A percentile compares a stretch with the other conserved stretches of the same genome.
phyloP scores from a whole-genome alignment of 2,329 filamentous ascomycete species.

The Stachybotrys chlorohalonatus region DNA sequence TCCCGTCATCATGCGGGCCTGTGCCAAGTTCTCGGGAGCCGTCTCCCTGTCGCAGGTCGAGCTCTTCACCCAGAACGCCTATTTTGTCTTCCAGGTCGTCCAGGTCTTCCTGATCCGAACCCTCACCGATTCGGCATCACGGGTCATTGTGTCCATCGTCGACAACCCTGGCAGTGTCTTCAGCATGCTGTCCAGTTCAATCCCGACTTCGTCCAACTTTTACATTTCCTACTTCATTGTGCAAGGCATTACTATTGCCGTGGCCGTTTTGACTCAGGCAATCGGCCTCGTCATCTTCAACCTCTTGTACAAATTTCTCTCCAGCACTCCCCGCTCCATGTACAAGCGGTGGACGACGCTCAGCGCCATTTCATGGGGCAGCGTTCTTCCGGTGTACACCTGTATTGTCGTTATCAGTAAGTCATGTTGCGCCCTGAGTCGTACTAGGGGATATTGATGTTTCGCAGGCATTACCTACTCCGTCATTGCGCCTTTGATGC shows the following conservation, averaged over 20 bases:
- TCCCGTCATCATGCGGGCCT: slow-evolving; percentile 54
- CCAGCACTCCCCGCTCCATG: slow-evolving; percentile 70
- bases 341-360: slow-evolving; percentile 65
- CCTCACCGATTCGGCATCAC: slow-evolving; percentile 67
- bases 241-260: slow-evolving; percentile 72
- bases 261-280: slow-evolving; percentile 62
- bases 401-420: slow-evolving; percentile 62
- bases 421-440: slow-evolving; percentile 6
- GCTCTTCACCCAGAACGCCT: slow-evolving; percentile 82
- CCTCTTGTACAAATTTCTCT: slow-evolving; percentile 58
- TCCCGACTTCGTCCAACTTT: slow-evolving; percentile 84
- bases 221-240: slow-evolving; percentile 87
- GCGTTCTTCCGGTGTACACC: slow-evolving; percentile 64
- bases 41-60: slow-evolving; percentile 75
- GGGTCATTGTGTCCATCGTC: slow-evolving; percentile 55
- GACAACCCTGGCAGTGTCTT: slow-evolving; percentile 53
- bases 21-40: slow-evolving; percentile 71
- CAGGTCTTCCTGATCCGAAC: slow-evolving; percentile 90
- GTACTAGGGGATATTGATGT: slow-evolving; percentile 9
- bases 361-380: slow-evolving; percentile 66
- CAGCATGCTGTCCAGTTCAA: slow-evolving; percentile 54
- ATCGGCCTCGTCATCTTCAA: slow-evolving; percentile 58
- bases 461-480: slow-evolving; percentile 60
- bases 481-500: slow-evolving; percentile 72
- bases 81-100: slow-evolving; percentile 86